A percentile compares a stretch with the other conserved stretches of the same genome.
These are phyloP conservation scores for Ascochyta clinopodiicola DNA, from an alignment of 2,329 filamentous ascomycete genomes.

Conservation along the genomic window DNA sequence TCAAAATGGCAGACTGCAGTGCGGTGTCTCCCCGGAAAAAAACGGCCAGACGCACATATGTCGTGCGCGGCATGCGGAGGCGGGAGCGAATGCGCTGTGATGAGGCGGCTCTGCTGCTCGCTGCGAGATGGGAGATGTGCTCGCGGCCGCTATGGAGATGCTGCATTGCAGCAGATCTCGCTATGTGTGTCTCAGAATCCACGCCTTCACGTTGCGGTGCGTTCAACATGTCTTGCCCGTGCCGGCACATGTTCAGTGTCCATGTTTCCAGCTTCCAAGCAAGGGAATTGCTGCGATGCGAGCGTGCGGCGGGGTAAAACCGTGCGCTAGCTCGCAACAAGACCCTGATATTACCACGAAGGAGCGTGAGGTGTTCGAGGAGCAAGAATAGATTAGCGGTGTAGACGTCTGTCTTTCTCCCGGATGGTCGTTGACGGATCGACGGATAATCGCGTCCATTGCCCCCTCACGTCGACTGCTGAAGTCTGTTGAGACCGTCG, in stretches of 20 bases:
- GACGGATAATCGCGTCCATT: slow-evolving; percentile 27
- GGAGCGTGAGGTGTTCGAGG: slow-evolving; percentile 7
- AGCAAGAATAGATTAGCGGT: slow-evolving; percentile 47
- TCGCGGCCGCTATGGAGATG: slow-evolving; percentile 31
- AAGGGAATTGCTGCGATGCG: slow-evolving; percentile 17
- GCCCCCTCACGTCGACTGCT: slow-evolving; percentile 32
- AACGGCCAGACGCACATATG: slow-evolving; percentile 39
- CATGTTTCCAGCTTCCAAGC: slow-evolving; percentile 5
- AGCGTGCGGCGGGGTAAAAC: slow-evolving; percentile 32
- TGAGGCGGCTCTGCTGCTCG: slow-evolving; percentile 38
- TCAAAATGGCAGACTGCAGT: slow-evolving; percentile 28
- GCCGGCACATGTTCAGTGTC: slow-evolving; percentile 13
- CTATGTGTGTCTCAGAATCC: slow-evolving; percentile 20
- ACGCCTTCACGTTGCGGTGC: slow-evolving; percentile 10
- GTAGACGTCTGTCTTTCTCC: slow-evolving; percentile 16
- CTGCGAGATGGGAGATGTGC: slow-evolving; percentile 33
- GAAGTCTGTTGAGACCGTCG: slow-evolving; percentile 30
- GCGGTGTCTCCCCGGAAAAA: slow-evolving; percentile 38
- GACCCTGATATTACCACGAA: slow-evolving; percentile 32
- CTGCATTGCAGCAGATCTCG: slow-evolving; percentile 33
- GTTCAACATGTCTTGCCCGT: slow-evolving; percentile 8
- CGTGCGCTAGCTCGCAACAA: slow-evolving; percentile 29
- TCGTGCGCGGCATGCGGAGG: slow-evolving; percentile 44
- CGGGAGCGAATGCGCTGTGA: slow-evolving; percentile 36
- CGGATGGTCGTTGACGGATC: slow-evolving; percentile 33